Evolutionary conservation across 2,329 filamentous ascomycete genomes (phyloP).

Genomic region (Biscogniauxia marginata): DNA sequence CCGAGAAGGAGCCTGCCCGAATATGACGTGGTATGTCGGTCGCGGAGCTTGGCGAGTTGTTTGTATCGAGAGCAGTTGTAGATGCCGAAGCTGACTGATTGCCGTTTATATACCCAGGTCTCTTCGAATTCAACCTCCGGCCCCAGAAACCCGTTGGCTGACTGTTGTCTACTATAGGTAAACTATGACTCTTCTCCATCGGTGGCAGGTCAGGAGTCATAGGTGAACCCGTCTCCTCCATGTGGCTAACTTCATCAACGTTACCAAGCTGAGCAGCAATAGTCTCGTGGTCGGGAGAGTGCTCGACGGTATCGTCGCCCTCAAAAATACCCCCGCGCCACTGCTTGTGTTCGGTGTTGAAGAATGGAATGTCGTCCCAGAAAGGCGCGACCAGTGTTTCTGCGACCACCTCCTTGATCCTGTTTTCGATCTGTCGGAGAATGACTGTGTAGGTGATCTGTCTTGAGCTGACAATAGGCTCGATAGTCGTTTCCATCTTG

Average conservation of each 20-base stretch:
- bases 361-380: constrained; percentile 95
- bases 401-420: constrained; percentile 89
- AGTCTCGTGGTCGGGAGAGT: constrained; percentile 36
- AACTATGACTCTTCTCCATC: constrained; percentile 56
- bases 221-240: constrained; percentile 41
- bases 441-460: constrained; percentile 96
- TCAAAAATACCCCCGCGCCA: constrained; percentile 85
- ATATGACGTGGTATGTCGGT: constrained; percentile 53
- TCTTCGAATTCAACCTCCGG: constrained; percentile 44
- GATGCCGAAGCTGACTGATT: constrained; percentile 38
- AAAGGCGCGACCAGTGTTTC: constrained; percentile 91
- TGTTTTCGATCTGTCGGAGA: constrained; percentile 87
- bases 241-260: constrained; percentile 45
- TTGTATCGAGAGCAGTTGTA: constrained; percentile 49
- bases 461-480: constrained; percentile 90
- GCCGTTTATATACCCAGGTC: constrained; percentile 29
- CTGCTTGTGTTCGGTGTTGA: constrained; percentile 71
- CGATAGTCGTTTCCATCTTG: constrained; percentile 89
- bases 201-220: constrained; percentile 40
- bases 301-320: constrained; percentile 48
- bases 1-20: constrained; percentile 62
- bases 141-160: constrained; percentile 47
- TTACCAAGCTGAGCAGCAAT: constrained; percentile 45
- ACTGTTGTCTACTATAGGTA: constrained; percentile 43
- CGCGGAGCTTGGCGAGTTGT: constrained; percentile 37